Conservation (phyloP, 1,284 basidiomycete genomes). For the Rhodotorula sp. region DNA sequence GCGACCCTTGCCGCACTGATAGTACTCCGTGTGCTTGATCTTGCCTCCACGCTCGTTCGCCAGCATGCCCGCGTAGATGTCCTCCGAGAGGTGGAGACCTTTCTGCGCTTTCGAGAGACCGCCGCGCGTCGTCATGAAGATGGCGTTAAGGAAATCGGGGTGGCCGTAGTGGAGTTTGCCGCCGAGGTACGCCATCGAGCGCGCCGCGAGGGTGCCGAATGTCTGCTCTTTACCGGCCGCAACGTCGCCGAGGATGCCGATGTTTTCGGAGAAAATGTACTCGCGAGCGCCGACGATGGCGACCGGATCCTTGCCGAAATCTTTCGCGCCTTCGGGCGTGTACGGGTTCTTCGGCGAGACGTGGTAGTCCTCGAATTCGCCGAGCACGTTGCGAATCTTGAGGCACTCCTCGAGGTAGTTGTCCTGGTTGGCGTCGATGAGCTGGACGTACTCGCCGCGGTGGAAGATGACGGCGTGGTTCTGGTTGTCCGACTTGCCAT, state of each 20-base stretch:
- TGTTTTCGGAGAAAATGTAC: constrained; percentile 99
- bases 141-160: constrained; percentile 98
- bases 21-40: constrained; percentile 99
- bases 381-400: constrained; percentile 97
- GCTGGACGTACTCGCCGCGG: constrained; percentile 96
- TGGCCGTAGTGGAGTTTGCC: constrained; percentile 98
- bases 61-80: constrained; percentile 99
- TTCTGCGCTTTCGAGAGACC: constrained; percentile 99
- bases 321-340: constrained; percentile 62
- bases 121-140: constrained; percentile 98
- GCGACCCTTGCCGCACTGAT: constrained; percentile 95
- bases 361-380: constrained; percentile 93
- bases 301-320: constrained; percentile 66
- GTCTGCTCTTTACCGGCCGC: constrained; percentile 99
- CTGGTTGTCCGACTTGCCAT: constrained; percentile 99
- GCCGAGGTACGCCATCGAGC: constrained; percentile 93
- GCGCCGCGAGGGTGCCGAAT: constrained; percentile 93
- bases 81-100: constrained; percentile 95
- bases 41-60: constrained; percentile 93
- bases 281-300: constrained; percentile 98
- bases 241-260: constrained; percentile 96
- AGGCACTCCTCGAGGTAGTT: constrained; percentile 99
- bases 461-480: constrained; percentile 99
- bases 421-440: constrained; percentile 99
- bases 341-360: constrained; percentile 87